Conservation (phyloP, 179 eudicot genomes). For the Gypsophila paniculata region DNA sequence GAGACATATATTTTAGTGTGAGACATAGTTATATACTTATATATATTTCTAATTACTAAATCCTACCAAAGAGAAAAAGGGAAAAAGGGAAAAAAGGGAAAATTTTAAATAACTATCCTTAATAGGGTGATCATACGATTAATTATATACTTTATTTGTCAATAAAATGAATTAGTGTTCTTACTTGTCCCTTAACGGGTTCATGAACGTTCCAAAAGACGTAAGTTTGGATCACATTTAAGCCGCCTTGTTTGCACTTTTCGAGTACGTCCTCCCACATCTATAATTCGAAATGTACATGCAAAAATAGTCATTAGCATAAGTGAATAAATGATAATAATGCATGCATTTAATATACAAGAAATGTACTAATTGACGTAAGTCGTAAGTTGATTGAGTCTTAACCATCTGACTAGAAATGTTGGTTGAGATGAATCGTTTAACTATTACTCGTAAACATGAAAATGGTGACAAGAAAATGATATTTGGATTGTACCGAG, state of each 20-base stretch:
- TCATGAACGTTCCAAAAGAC: conserved; percentile 94
- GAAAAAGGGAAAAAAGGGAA: too few relatives aligned
- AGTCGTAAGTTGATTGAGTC: background rate
- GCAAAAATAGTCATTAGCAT: background rate
- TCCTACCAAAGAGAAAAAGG: too few relatives aligned
- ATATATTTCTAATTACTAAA: too few relatives aligned
- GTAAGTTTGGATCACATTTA: conserved; percentile 72
- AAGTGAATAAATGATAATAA: background rate
- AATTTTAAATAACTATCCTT: too few relatives aligned
- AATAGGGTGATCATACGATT: too few relatives aligned
- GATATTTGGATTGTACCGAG: conserved; percentile 40
- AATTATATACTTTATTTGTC: too few relatives aligned
- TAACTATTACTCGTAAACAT: background rate
- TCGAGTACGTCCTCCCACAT: conserved; percentile 63
- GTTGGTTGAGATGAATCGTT: background rate
- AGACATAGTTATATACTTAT: too few relatives aligned
- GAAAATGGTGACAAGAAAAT: background rate
- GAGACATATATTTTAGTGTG: too few relatives aligned
- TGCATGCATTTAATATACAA: too few relatives aligned
- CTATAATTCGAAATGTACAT: conserved; percentile 29
- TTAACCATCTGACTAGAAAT: background rate
- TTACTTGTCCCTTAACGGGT: conserved; percentile 77
- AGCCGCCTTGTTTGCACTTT: conserved; percentile 69
- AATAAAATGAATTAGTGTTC: background rate
- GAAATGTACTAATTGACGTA: too few relatives aligned